phyloP scores from a whole-genome alignment of 2,329 filamentous ascomycete genomes.

The Lachnellula hyalina region DNA sequence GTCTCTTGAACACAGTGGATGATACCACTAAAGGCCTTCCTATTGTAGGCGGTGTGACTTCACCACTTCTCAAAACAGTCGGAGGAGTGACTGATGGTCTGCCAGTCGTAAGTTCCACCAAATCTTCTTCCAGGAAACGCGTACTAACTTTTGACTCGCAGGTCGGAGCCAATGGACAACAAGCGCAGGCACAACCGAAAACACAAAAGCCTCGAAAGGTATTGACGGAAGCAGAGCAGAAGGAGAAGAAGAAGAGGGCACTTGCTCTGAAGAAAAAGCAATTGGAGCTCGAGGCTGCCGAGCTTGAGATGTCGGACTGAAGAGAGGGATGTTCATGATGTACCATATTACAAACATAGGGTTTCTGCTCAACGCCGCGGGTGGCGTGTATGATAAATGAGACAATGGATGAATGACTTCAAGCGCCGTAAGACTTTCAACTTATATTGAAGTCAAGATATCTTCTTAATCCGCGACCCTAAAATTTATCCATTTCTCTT shows the following conservation, averaged over 20 bases:
- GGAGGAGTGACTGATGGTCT: slow-evolving; percentile 24
- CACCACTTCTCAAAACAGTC: slow-evolving; percentile 23
- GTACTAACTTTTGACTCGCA: slow-evolving; percentile 4
- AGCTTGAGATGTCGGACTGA: slow-evolving; percentile 19
- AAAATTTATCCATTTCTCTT: too few relatives aligned
- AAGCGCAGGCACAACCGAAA: slow-evolving; percentile 3
- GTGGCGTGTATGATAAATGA: too few relatives aligned
- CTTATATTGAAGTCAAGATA: too few relatives aligned
- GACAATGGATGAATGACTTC: too few relatives aligned
- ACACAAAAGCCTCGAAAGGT: slow-evolving; percentile 10
- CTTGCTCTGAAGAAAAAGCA: slow-evolving; percentile 23
- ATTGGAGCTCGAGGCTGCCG: slow-evolving; percentile 19
- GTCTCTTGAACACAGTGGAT: slow-evolving; percentile 22
- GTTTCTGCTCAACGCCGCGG: too few relatives aligned
- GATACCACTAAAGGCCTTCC: slow-evolving; percentile 23
- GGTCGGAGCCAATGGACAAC: slow-evolving; percentile 17
- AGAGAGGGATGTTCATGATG: background rate
- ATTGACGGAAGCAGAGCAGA: slow-evolving; percentile 19
- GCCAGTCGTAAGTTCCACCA: slow-evolving; percentile 15
- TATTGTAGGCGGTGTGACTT: slow-evolving; percentile 20
- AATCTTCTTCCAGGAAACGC: background rate
- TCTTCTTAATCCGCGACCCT: too few relatives aligned
- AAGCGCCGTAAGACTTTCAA: too few relatives aligned
- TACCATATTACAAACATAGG: background rate
- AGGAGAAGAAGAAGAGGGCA: slow-evolving; percentile 20